Percentiles rank a stretch among this genome's conserved stretches.
Conservation (phyloP, 805 yeast species). For the Saturnispora sanitii region DNA sequence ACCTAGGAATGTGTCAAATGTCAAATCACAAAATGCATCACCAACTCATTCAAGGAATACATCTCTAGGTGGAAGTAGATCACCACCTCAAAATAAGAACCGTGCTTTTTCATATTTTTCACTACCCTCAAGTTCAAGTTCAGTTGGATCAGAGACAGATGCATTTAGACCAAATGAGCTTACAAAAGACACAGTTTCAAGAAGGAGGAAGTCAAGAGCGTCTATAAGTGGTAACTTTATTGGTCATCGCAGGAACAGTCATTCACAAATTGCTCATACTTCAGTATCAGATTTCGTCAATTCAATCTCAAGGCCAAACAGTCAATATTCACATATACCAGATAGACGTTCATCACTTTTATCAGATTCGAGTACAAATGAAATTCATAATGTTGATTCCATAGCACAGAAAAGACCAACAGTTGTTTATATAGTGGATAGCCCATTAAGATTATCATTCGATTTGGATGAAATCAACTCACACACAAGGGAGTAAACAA, state of each 20-base stretch:
- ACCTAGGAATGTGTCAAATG: neutral
- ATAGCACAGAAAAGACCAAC: neutral
- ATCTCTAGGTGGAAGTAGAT: neutral
- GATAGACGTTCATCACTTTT: neutral
- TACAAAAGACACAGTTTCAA: neutral
- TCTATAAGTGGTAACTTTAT: conserved; percentile 2
- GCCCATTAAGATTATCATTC: neutral
- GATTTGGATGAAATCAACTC: neutral
- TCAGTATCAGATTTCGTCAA: neutral
- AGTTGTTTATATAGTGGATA: conserved; percentile 3
- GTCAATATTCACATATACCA: neutral
- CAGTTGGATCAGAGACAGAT: neutral
- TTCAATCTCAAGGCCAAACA: neutral
- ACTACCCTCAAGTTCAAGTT: neutral
- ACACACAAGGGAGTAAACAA: neutral
- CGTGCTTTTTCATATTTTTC: neutral
- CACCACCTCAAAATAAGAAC: neutral
- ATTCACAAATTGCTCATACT: neutral
- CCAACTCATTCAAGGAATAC: neutral
- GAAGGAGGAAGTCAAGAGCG: conserved; percentile 4
- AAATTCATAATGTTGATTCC: neutral
- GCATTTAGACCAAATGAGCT: neutral
- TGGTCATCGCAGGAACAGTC: conserved; percentile 4
- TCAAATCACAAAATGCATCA: neutral
- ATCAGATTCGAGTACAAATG: neutral